Percentiles rank a stretch among this genome's conserved stretches.
These are phyloP conservation scores for Huntiella omanensis DNA, from an alignment of 2,329 filamentous ascomycete genomes.

Conservation along the genomic window DNA sequence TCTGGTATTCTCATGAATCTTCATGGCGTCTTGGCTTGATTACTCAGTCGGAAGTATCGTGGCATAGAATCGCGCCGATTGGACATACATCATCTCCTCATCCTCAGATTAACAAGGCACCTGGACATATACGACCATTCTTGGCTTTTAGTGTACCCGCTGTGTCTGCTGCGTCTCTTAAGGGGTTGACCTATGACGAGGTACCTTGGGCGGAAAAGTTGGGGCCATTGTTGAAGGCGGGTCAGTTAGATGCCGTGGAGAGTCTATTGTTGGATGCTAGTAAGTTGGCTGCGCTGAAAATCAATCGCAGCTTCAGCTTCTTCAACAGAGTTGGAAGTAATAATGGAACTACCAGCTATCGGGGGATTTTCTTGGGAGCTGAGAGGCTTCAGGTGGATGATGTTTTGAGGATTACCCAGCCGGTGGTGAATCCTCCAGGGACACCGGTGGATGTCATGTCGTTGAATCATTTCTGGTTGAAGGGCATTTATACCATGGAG, in stretches of 20 bases:
- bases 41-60: conserved; percentile 16
- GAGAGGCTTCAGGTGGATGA: conserved; percentile 30
- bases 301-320: conserved; percentile 30
- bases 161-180: conserved; percentile 22
- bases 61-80: conserved; percentile 23
- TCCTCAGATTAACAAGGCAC: conserved; percentile 22
- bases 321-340: conserved; percentile 22
- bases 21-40: conserved; percentile 32
- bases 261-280: conserved; percentile 30
- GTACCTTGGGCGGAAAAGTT: conserved; percentile 24
- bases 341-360: conserved; percentile 21
- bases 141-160: conserved; percentile 31
- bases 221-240: conserved; percentile 16
- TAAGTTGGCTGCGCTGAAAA: conserved; percentile 29
- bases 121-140: conserved; percentile 28
- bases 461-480: conserved; percentile 11
- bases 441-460: conserved; percentile 17
- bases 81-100: conserved; percentile 20
- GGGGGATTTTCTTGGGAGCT: conserved; percentile 31
- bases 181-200: conserved; percentile 22
- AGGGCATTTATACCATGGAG: conserved; percentile 9
- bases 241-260: conserved; percentile 20
- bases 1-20: conserved; percentile 29
- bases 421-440: conserved; percentile 13
- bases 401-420: conserved; percentile 27